Percentiles rank a stretch among this genome's conserved stretches.
Conservation (phyloP, 1,139 yeast species). For the Scheffersomyces stambukii region DNA sequence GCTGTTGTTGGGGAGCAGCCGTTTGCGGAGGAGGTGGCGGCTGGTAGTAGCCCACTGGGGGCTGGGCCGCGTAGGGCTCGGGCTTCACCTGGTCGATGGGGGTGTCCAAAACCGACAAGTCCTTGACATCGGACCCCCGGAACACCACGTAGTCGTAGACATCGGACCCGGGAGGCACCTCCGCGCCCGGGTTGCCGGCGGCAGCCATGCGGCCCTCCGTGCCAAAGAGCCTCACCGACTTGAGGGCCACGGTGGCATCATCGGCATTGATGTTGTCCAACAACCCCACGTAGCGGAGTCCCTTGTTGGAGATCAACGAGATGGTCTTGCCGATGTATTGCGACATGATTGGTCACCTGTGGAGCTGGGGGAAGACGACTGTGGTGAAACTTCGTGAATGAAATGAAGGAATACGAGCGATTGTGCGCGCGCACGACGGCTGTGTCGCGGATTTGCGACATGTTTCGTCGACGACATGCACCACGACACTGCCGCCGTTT, state of each 20-base stretch:
- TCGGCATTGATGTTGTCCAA: constrained; percentile 86
- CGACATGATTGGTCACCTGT: constrained; percentile 65
- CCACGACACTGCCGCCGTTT: neutral
- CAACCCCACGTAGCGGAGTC: constrained; percentile 83
- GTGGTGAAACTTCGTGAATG: too few species aligned
- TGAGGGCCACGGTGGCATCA: constrained; percentile 84
- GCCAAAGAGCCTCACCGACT: constrained; percentile 80
- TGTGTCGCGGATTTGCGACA: constrained; percentile 1
- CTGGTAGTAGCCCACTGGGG: constrained; percentile 15
- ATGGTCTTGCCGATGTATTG: constrained; percentile 91
- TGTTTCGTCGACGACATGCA: neutral
- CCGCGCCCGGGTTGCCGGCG: constrained; percentile 59
- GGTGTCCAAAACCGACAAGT: constrained; percentile 74
- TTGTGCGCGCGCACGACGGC: too few species aligned
- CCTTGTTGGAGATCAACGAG: constrained; percentile 82
- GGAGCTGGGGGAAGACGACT: too few species aligned
- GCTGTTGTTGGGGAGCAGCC: constrained; percentile 2
- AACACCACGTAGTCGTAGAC: constrained; percentile 79
- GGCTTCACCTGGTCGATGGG: constrained; percentile 54
- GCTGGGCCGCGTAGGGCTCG: constrained; percentile 13
- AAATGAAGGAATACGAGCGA: neutral
- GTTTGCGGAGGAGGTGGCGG: constrained; percentile 21
- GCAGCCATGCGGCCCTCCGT: constrained; percentile 80
- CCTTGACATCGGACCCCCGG: constrained; percentile 91
- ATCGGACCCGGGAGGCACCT: constrained; percentile 70